Evolutionary conservation across 768 basidiomycete species (phyloP), one percentile per base, ranked within the genome.

Genomic region (Lactarius sp.): DNA sequence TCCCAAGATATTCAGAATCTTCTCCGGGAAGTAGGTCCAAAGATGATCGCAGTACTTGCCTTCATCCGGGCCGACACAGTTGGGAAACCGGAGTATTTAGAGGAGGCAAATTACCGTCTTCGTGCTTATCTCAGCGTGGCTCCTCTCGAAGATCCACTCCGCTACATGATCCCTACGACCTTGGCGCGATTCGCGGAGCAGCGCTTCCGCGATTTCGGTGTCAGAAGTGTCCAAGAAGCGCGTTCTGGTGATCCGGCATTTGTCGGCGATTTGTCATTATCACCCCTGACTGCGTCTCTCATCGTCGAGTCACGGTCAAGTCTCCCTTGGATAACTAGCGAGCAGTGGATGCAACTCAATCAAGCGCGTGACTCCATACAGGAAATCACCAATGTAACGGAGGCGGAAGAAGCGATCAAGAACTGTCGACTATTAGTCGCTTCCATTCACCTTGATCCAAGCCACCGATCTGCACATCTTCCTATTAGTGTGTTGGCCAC

Each of bases 401-500:
- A 60, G 1, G 33, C 42, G 0, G 27, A 42, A 6, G 39, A 52
- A 14, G 59, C 51, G 3, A 52, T 60, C 39, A 33, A 44, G 18
- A 10, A 46, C 9, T 27, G 42, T 9, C 42, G 42, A 34, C 27
- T 31, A 8, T 12, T 44, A 14, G 6, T 60, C 33, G 22, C 39
- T 22, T 34, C 59, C 6, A 0, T 13, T 33, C 31, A 18, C 0
- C 16, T 1, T 18, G 6, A 44, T 44, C 27, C 39, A 34, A 22
- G 3, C 2, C 1, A n/a, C 20, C 2, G 4, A 14, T 2, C 20
- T 2, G 8, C 27, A 51, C 18, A 4, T 6, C 1, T 2, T 3
- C 16, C 20, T 5, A 4, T 7, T 8, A 0, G 10, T 0, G 0
- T 8, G 6, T 52, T 44, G n/a, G 41, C 9, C 2, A 4, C 0